Base-by-base conservation (phyloP, 2,329 filamentous ascomycete genomes). In the Pleochaeta shiraiana region DNA sequence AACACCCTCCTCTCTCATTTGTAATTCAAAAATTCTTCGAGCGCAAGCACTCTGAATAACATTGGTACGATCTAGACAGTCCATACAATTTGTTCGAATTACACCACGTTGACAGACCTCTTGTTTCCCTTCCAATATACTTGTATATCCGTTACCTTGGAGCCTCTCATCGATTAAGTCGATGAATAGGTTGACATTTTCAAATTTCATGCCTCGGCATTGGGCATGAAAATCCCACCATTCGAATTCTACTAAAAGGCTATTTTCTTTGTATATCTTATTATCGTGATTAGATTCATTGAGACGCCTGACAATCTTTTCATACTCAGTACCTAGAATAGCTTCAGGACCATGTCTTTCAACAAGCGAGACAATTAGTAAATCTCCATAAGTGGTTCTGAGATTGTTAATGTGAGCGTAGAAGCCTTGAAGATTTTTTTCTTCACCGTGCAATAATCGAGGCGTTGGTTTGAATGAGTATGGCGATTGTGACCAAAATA, bases 201-300 rank as follows among this genome's bases (percentile, higher is more conserved):
- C 92, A 71, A 97, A 98, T 69, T 90, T 95, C 92, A 98, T 96
- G 0, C 93, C 93, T 19, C 90, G 86, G 71, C 93, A 97, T 31
- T 88, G 88, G 21, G 84, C 80, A 73, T 97, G 93, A 70, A 98
- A 98, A 72, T 98, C 93, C 70, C 97, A 98, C 93, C 93, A 98
- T 72, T 95, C 89, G 71, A 95, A 95, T 0, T 78, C 80, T 14
- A 93, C 75, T 19, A 14, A 3, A 16, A 16, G 26, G 6, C 14
- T 19, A 16, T 33, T 33, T 31, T 57, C 21, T 11, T 77, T 73
- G 7, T n/a, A 53, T 37, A 73, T 70, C 1, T 68, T 73, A 26
- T 82, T 78, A 24, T 79, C 73, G 4, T 79, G 77, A 6, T 78
- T 78, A 50, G 81, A 78, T 7, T 85, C 79, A 67, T 93, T 95